Percentiles rank a stretch among this genome's conserved stretches.
These are phyloP conservation scores for Leishmania major DNA, from an alignment of 208 protist species.

Conservation along the genomic window DNA sequence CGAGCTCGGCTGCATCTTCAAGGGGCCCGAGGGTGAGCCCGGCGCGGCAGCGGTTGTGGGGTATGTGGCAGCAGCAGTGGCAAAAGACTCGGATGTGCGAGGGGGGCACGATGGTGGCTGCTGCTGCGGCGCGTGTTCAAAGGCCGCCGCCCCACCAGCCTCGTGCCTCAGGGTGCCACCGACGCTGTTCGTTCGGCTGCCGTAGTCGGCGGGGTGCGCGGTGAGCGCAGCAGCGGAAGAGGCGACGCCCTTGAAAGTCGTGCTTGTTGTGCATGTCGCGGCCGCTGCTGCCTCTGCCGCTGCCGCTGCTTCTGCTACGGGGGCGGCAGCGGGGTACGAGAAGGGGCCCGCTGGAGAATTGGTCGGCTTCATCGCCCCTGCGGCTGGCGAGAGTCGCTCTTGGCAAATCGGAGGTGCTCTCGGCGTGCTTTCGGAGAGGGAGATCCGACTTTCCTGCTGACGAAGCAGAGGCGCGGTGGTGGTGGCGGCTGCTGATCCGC, in stretches of 20 bases:
- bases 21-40: neutral
- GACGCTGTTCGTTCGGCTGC: neutral
- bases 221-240: neutral
- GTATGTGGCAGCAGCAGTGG: neutral
- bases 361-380: neutral
- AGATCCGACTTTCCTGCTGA: neutral
- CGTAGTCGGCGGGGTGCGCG: neutral
- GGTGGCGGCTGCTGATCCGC: neutral
- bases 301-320: neutral
- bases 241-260: neutral
- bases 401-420: neutral
- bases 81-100: neutral
- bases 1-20: neutral
- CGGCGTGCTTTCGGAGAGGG: neutral
- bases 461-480: neutral
- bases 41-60: neutral
- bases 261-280: neutral
- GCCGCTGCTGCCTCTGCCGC: too few relatives aligned
- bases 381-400: neutral
- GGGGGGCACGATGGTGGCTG: neutral
- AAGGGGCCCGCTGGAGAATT: neutral
- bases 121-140: neutral
- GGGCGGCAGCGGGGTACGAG: neutral
- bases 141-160: neutral
- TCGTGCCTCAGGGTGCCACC: neutral